These are phyloP conservation scores for Penicillium sp. DNA, from an alignment of 2,329 filamentous ascomycete genomes.

Conservation along the genomic window DNA sequence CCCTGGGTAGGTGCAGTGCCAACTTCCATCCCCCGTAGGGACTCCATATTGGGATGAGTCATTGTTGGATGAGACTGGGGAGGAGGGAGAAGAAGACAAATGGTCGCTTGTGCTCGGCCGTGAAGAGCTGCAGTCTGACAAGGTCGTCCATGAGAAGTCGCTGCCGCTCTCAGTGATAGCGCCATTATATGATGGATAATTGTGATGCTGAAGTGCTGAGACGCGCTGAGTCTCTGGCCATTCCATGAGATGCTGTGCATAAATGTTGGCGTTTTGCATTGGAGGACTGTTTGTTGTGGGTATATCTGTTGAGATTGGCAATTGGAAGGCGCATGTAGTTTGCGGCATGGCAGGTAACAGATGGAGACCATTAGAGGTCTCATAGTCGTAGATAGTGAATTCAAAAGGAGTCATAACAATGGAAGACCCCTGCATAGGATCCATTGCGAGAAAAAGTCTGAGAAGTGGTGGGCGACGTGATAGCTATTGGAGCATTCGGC, in stretches of 20 bases:
- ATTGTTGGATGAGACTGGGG: not conserved
- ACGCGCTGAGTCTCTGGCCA: no score
- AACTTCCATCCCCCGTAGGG: conserved; percentile 37
- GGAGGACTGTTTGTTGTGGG: not conserved
- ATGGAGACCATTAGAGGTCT: not conserved
- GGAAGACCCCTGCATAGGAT: not conserved
- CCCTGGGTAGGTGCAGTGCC: conserved; percentile 57
- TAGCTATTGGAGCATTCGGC: no score
- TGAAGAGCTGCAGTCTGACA: not conserved
- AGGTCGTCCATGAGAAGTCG: not conserved
- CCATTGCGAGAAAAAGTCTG: not conserved
- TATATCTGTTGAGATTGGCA: not conserved
- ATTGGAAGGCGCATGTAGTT: not conserved
- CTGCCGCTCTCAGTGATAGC: not conserved
- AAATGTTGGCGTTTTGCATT: no score
- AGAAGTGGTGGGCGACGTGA: not conserved
- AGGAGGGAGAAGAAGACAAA: not conserved
- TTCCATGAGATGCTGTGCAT: no score
- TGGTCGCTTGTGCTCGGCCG: not conserved
- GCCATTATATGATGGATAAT: not conserved
- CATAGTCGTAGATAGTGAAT: not conserved
- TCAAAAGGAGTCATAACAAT: not conserved
- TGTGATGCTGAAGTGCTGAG: no score
- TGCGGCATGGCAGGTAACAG: not conserved
- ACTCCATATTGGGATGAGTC: not conserved